Base-by-base conservation (phyloP, 2,329 filamentous ascomycete species). In the Pseudogymnoascus sp. region DNA sequence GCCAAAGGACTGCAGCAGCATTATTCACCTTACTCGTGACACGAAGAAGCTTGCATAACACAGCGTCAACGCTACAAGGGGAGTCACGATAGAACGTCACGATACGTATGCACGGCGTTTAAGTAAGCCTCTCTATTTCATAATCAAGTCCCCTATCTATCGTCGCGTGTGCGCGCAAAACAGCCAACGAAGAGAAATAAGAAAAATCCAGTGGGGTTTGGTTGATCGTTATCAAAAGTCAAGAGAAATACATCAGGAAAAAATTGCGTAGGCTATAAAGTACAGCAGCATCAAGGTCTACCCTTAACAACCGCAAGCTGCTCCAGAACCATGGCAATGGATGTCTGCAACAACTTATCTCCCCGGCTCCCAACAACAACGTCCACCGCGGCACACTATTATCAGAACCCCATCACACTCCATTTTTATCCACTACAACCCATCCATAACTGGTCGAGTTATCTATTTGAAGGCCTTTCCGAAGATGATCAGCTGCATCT, bases 401-500 rank as follows among this genome's bases (percentile, higher is more conserved):
- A 70, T 67, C 64, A 66, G 44, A 64, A 62, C 63, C 65, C 62
- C 65, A 61, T 62, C 57, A 63, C 63, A 60, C 36, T 36, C 61
- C 63, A 62, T 64, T 60, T 63, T 68, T 68, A 71, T 71, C 68
- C 64, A 69, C 66, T 68, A 71, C 44, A 17, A 50, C 44, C 9
- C 9, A 26, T 6, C 21, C 21, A 50, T 50, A 67, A 68, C 35
- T 60, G 35, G 44, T 63, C 47, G 65, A 69, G 68, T 69, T 63
- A 69, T 76, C 68, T 76, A 78, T 80, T 96, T 96, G 93, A 93
- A 99, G 86, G 92, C 91, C 93, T 99, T 97, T 82, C 95, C 95
- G 91, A 99, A 99, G 82, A 99, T 83, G 80, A 99, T 82, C 80
- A 99, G 87, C 90, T 99, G 95, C 81, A 91, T 91, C 87, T 97